Percentiles rank a stretch among this genome's conserved stretches.
Conservation (phyloP, 352 stramenopile genomes). For the Plasmopara viticola region DNA sequence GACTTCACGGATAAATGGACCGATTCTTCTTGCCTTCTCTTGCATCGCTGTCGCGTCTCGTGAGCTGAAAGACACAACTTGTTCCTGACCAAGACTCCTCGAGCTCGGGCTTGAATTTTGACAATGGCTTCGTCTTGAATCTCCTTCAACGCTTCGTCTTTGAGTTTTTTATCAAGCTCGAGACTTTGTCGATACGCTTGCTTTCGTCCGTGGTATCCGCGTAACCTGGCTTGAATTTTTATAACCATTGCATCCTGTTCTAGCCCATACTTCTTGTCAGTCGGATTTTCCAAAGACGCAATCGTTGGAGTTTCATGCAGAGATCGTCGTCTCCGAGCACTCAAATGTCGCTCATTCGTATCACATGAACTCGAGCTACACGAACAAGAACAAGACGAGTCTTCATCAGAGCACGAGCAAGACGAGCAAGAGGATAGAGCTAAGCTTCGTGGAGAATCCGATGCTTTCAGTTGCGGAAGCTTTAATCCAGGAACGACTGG, state of each 20-base stretch:
- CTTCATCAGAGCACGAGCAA: slow-evolving; percentile 7
- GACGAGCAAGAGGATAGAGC: slow-evolving; percentile 7
- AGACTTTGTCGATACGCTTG: slow-evolving; percentile 11
- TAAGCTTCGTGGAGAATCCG: slow-evolving; percentile 6
- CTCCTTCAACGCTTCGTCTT: slow-evolving; percentile 36
- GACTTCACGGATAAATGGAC: no score
- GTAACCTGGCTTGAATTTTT: slow-evolving; percentile 34
- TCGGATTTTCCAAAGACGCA: neutral
- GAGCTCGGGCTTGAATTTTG: slow-evolving; percentile 37
- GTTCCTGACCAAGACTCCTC: slow-evolving; percentile 21
- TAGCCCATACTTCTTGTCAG: slow-evolving; percentile 12
- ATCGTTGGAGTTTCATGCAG: no score
- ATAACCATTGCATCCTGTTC: slow-evolving; percentile 29
- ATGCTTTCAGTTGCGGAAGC: slow-evolving; percentile 3
- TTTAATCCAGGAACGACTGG: slow-evolving; percentile 11
- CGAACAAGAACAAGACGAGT: slow-evolving; percentile 18
- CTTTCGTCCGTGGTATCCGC: slow-evolving; percentile 24
- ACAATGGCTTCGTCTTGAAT: slow-evolving; percentile 25
- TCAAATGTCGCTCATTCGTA: neutral
- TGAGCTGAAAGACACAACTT: no score
- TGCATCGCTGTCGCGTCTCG: no score
- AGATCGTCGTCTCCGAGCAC: no score
- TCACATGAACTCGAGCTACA: slow-evolving; percentile 13
- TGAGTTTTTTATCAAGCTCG: slow-evolving; percentile 35
- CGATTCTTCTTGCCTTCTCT: no score